Percentiles rank a stretch among this genome's conserved stretches.
phyloP scores from a whole-genome alignment of 2,329 filamentous ascomycete species.

The Arthrobotrys sphaeroides region DNA sequence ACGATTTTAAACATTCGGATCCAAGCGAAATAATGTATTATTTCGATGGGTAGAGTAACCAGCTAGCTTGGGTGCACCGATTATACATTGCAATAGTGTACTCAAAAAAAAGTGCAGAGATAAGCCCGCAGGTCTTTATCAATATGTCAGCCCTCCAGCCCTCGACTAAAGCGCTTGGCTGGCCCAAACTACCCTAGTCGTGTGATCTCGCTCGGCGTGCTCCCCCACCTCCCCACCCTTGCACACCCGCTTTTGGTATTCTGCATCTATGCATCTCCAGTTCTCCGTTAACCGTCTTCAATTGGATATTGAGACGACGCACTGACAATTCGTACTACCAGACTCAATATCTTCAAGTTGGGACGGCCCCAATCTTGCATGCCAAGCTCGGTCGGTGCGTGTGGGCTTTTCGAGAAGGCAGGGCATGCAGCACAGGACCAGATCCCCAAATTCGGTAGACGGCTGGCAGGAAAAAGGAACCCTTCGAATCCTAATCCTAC shows the following conservation, averaged over 20 bases:
- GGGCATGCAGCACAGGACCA: not conserved
- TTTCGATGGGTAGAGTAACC: not conserved
- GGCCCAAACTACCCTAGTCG: slow-evolving; percentile 33
- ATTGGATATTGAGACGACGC: slow-evolving; percentile 9
- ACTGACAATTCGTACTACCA: slow-evolving; percentile 8
- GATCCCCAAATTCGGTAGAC: too few species aligned
- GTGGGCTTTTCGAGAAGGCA: slow-evolving; percentile 22
- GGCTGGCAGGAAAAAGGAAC: too few species aligned
- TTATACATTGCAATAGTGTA: not conserved
- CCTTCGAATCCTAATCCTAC: too few species aligned
- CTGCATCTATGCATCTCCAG: not conserved
- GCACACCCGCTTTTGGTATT: not conserved
- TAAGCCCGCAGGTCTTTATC: slow-evolving; percentile 33
- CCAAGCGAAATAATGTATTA: slow-evolving; percentile 26
- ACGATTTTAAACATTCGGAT: slow-evolving; percentile 29
- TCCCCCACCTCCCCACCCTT: slow-evolving; percentile 19
- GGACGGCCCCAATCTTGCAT: slow-evolving; percentile 17
- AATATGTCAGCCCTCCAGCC: slow-evolving; percentile 7
- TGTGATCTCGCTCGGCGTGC: slow-evolving; percentile 22
- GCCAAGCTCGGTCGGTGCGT: slow-evolving; percentile 34
- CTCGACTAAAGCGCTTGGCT: not conserved
- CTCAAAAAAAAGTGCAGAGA: slow-evolving; percentile 8
- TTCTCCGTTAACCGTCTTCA: slow-evolving; percentile 27
- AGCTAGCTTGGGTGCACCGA: not conserved
- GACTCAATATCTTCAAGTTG: not conserved